Percentiles rank a stretch among this genome's conserved stretches.
phyloP scores from a whole-genome alignment of 2,329 filamentous ascomycete genomes.

The Penicillium italicum region DNA sequence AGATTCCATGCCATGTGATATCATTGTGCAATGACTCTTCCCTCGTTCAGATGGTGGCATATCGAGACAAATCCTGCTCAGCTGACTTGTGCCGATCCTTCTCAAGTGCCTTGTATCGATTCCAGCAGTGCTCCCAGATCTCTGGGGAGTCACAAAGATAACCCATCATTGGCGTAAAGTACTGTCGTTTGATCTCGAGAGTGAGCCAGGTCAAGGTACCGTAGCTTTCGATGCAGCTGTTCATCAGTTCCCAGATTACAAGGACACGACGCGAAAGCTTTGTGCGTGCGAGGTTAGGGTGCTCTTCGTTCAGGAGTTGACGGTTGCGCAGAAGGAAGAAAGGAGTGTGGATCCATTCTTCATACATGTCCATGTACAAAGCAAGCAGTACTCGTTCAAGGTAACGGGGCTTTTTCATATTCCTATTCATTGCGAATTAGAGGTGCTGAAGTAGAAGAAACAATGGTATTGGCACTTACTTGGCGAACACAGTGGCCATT shows the following conservation, averaged over 20 bases:
- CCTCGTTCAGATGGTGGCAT: background rate
- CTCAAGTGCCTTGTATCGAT: background rate
- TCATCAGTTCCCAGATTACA: slow-evolving; percentile 19
- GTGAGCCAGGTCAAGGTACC: slow-evolving; percentile 14
- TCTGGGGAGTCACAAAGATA: slow-evolving; percentile 10
- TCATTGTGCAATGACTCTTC: background rate
- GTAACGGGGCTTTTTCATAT: slow-evolving; percentile 18
- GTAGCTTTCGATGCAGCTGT: slow-evolving; percentile 23
- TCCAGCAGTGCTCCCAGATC: slow-evolving; percentile 9
- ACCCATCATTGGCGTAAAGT: slow-evolving; percentile 11
- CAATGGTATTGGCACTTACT: slow-evolving; percentile 14
- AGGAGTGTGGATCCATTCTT: slow-evolving; percentile 24
- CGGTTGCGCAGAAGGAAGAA: slow-evolving; percentile 22
- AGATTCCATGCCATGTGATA: background rate
- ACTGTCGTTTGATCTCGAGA: slow-evolving; percentile 13
- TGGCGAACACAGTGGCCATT: slow-evolving; percentile 16
- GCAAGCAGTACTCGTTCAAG: slow-evolving; percentile 23
- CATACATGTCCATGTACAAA: slow-evolving; percentile 25
- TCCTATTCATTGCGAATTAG: slow-evolving; percentile 9
- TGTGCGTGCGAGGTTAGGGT: background rate
- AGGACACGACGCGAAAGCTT: slow-evolving; percentile 16
- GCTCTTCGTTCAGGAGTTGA: slow-evolving; percentile 5
- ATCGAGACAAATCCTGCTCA: background rate
- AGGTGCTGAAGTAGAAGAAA: background rate
- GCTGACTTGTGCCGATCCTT: background rate